These are phyloP conservation scores for Actinomortierella wolfii DNA, from an alignment of 371 early-diverging fungal species.

Conservation along the genomic window DNA sequence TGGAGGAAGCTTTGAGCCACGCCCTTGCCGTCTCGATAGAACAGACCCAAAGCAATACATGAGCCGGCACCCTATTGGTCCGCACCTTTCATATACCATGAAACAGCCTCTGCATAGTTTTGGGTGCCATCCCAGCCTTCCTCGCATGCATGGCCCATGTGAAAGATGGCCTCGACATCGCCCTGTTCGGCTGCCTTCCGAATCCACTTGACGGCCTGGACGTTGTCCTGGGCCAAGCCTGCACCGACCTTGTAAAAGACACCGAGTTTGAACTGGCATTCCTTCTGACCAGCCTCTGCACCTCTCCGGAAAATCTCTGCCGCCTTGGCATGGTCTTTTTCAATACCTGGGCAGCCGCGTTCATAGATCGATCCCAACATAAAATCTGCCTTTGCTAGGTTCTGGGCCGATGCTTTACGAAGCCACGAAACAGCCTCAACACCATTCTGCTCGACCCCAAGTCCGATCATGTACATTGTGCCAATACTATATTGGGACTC, in stretches of 20 bases:
- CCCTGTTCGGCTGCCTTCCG: slow-evolving; percentile 72
- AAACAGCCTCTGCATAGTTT: slow-evolving; percentile 65
- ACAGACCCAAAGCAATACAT: slow-evolving; percentile 75
- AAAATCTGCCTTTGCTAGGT: slow-evolving; percentile 72
- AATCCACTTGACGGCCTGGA: slow-evolving; percentile 72
- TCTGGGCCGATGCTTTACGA: slow-evolving; percentile 58
- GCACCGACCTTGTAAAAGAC: slow-evolving; percentile 77
- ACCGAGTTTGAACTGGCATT: slow-evolving; percentile 80
- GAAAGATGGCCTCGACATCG: slow-evolving; percentile 75
- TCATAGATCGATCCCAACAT: slow-evolving; percentile 85
- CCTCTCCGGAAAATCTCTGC: slow-evolving; percentile 71
- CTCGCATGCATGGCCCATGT: slow-evolving; percentile 82
- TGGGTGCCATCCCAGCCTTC: slow-evolving; percentile 77
- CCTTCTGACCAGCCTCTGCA: slow-evolving; percentile 71
- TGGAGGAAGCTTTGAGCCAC: slow-evolving; percentile 51
- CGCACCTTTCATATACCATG: slow-evolving; percentile 76
- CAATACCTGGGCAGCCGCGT: slow-evolving; percentile 79
- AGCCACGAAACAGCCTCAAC: slow-evolving; percentile 71
- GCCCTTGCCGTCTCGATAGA: slow-evolving; percentile 74
- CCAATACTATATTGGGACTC: slow-evolving; percentile 76
- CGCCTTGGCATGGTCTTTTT: slow-evolving; percentile 59
- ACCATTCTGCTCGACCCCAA: slow-evolving; percentile 69
- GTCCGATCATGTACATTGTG: slow-evolving; percentile 80
- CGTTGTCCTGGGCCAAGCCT: slow-evolving; percentile 62
- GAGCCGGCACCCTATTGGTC: slow-evolving; percentile 86